These are phyloP conservation scores for Phytophthora sp. DNA, from an alignment of 352 stramenopile species.

Conservation along the genomic window DNA sequence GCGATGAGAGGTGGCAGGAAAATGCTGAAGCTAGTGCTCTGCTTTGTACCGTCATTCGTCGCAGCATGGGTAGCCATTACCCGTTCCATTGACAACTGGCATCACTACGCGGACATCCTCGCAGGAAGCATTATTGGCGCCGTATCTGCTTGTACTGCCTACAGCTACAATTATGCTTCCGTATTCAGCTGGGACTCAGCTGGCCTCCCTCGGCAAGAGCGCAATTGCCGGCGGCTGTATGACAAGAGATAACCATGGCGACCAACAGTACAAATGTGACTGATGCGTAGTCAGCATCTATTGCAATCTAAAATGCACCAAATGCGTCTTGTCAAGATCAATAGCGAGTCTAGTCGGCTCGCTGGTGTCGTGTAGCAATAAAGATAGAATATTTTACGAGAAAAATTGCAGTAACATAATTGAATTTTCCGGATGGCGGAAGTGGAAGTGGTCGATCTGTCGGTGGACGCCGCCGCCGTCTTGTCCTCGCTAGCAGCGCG, in stretches of 20 bases:
- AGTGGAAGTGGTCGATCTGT: conserved; percentile 34
- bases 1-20: conserved; percentile 50
- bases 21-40: conserved; percentile 72
- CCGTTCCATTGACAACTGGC: conserved; percentile 81
- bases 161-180: conserved; percentile 70
- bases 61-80: conserved; percentile 74
- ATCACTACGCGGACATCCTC: conserved; percentile 80
- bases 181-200: conserved; percentile 58
- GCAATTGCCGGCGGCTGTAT: not conserved
- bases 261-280: no score
- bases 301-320: no score
- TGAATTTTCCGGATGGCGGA: conserved; percentile 25
- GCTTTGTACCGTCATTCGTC: conserved; percentile 63
- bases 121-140: conserved; percentile 64
- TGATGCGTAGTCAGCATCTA: no score
- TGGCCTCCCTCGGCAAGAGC: conserved; percentile 48
- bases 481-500: conserved; percentile 29
- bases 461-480: conserved; percentile 6
- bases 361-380: no score
- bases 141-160: conserved; percentile 42
- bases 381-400: no score
- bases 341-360: no score
- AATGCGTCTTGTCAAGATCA: no score
- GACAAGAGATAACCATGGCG: not conserved
- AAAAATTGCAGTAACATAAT: conserved; percentile 8